Base-by-base conservation (phyloP, 768 basidiomycete species). In the Hygrophorus russula region DNA sequence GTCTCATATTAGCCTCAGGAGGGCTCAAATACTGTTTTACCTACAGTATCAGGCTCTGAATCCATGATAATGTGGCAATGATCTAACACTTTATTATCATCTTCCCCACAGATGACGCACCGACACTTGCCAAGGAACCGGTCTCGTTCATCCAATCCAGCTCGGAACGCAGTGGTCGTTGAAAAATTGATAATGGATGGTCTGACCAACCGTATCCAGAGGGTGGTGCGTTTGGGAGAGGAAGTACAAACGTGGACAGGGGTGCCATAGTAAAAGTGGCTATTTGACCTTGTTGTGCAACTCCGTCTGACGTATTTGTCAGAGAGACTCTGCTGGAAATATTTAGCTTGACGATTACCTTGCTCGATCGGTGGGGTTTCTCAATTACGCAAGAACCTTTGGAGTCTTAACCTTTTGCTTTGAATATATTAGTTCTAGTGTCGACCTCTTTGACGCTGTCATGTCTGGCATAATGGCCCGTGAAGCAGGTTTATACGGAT, bases 111-210 rank as follows among this genome's bases (percentile, higher is more conserved):
- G 13, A 53, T 40, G 36, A 53, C 44, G 44, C 53, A 53, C 29
- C 41, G 28, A 39, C 24, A 7, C 19, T 38, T 13, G 39, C 51
- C 55, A 30, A 53, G 51, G 42, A 54, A 54, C 18, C 28, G 15
- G 42, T 53, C 53, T 48, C 51, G 53, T 35, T 41, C 38, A 45
- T 54, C 39, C 46, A 54, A 36, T 35, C 42, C 49, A 24, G 44
- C 43, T 27, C 40, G 36, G 48, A 51, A 53, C 33, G 49, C 50
- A 11, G 44, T 54, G 39, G 46, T 48, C 36, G 51, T 50, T 43
- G 54, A 56, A 46, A 45, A 46, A 17, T 30, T 45, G 53, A 54
- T 33, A 54, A 15, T 10, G 32, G 44, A 32, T 40, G 39, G 27
- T 48, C 48, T 43, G 13, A 31, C 47, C 49, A 51, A 35, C 35